phyloP scores from a whole-genome alignment of 495 filamentous ascomycete species.

The Podospora bellae-mahoneyi region DNA sequence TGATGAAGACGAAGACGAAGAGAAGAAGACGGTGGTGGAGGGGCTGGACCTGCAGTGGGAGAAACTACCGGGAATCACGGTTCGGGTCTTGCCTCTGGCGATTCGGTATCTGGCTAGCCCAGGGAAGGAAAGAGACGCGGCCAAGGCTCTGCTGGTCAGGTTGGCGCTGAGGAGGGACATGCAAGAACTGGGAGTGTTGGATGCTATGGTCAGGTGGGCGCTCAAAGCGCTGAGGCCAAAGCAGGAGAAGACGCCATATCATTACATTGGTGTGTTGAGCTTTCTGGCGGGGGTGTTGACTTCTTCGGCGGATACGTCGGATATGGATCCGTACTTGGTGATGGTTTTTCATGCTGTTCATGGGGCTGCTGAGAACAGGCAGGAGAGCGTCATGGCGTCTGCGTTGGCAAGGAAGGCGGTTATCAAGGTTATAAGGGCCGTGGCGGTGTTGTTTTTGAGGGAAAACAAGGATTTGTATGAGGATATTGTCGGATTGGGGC shows the following conservation, averaged over 20 bases:
- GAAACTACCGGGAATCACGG: constrained; percentile 64
- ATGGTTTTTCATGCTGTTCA: constrained; percentile 51
- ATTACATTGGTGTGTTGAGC: constrained; percentile 68
- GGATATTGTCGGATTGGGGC: constrained; percentile 46
- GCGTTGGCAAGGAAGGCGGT: constrained; percentile 73
- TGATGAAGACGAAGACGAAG: constrained; percentile 32
- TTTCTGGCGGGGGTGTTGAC: constrained; percentile 71
- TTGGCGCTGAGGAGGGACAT: constrained; percentile 83
- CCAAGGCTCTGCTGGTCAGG: constrained; percentile 74
- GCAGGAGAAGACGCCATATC: constrained; percentile 40
- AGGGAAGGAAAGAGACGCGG: constrained; percentile 85
- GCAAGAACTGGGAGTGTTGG: constrained; percentile 69
- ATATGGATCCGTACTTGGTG: constrained; percentile 48
- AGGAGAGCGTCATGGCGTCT: constrained; percentile 56
- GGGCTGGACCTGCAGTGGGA: constrained; percentile 14
- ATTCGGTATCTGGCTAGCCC: constrained; percentile 66
- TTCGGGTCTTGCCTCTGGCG: constrained; percentile 66
- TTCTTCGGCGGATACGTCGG: constrained; percentile 46
- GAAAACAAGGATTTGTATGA: constrained; percentile 29
- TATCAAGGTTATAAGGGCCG: constrained; percentile 77
- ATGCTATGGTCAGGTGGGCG: constrained; percentile 63
- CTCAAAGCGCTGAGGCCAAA: constrained; percentile 49
- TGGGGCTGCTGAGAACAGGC: constrained; percentile 35
- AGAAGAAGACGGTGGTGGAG: neutral
- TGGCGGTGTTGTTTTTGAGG: constrained; percentile 60